A percentile compares a stretch with the other conserved stretches of the same genome.
These are phyloP conservation scores for Hyaloscypha finlandica DNA, from an alignment of 495 filamentous ascomycete species.

Conservation along the genomic window DNA sequence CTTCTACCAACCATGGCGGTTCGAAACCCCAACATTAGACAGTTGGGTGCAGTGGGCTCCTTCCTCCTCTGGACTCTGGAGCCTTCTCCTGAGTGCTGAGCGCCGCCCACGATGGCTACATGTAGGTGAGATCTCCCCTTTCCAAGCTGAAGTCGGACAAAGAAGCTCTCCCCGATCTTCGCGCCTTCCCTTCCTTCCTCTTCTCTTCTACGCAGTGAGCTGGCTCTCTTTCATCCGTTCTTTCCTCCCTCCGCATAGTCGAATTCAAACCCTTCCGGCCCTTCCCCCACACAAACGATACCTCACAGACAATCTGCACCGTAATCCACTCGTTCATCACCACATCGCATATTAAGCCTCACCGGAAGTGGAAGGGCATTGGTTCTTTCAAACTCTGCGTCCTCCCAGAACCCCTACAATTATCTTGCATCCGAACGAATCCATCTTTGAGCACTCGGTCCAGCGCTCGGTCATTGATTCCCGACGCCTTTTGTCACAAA, in stretches of 20 bases:
- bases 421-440: not conserved
- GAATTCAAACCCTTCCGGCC: not conserved
- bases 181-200: conserved; percentile 5
- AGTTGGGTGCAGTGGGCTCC: not conserved
- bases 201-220: not conserved
- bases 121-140: not conserved
- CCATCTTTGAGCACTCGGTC: not conserved
- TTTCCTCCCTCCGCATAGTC: not conserved
- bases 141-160: not conserved
- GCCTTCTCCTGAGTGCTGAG: not conserved
- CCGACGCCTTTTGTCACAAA: conserved; percentile 28
- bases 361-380: not conserved
- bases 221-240: conserved; percentile 9
- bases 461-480: conserved; percentile 22
- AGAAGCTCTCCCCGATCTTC: not conserved
- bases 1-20: not conserved
- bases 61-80: not conserved
- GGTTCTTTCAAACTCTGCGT: not conserved
- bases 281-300: not conserved
- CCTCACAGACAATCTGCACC: not conserved
- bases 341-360: conserved; percentile 4
- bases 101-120: not conserved
- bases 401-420: not conserved
- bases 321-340: not conserved
- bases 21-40: not conserved